Base-by-base conservation (phyloP, 2,329 filamentous ascomycete genomes). In the Epichloe coenophiala region DNA sequence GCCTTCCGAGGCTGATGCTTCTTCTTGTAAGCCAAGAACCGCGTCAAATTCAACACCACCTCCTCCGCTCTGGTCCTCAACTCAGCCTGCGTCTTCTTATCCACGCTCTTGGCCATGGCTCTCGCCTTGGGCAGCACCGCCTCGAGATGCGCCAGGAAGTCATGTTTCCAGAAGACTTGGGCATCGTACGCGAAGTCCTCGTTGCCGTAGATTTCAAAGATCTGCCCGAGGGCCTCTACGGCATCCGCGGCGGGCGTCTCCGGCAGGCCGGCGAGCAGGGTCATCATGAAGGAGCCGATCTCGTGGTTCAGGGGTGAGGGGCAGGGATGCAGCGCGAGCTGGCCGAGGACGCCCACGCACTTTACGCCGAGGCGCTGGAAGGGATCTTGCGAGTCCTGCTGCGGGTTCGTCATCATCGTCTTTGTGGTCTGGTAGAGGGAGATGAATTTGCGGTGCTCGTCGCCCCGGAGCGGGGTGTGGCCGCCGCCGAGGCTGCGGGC, bases 151-250 rank as follows among this genome's bases (percentile, higher is more conserved):
- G 73, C 70, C 50, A 81, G 62, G 59, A 85, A 80, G 55, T 70
- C 71, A 54, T 80, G 72, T 57, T 73, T 72, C 76, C 81, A 83
- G 63, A 84, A 86, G 2, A 85, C 80, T 27, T 75, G 71, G 51
- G 67, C 69, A 60, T 85, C 82, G 60, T 75, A 81, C 11, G 71
- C 67, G 49, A 69, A 71, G 12, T 69, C 71, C 61, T 81, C 78
- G 60, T 85, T 78, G 27, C 73, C 76, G 63, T 85, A 86, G 7
- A 86, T 72, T 57, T 85, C 82, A 56, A 83, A 83, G 17, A 86
- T 55, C 62, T 83, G 79, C 64, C 84, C 79, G 42, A 85, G 66
- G 15, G 79, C 77, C 65, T 85, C 81, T 35, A 85, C 72, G 5
- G 71, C 71, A 44, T 83, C 78, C 2, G 79, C 80, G 2, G 72